Evolutionary conservation across 805 yeast species (phyloP).

Genomic region (Teunomyces kruisii): DNA sequence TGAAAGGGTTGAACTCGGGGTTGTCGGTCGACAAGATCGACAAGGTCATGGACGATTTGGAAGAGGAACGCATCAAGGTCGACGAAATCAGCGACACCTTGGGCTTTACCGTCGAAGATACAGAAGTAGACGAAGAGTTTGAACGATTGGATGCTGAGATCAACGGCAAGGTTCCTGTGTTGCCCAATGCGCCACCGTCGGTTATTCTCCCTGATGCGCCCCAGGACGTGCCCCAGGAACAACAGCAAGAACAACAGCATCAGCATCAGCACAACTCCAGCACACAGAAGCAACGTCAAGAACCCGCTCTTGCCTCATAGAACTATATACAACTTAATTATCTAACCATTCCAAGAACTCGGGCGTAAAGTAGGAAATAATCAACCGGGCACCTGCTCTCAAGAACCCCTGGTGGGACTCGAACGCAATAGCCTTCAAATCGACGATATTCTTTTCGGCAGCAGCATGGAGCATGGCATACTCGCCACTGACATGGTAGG

Average conservation of each 20-base stretch:
- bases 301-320: slow-evolving; percentile 1
- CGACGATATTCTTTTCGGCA: slow-evolving; percentile 91
- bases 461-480: slow-evolving; percentile 98
- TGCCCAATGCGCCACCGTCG: slow-evolving; percentile 6
- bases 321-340: slow-evolving; percentile 3
- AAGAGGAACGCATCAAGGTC: slow-evolving; percentile 78
- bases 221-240: slow-evolving; percentile 21
- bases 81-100: slow-evolving; percentile 64
- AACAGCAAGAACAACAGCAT: slow-evolving; percentile 2
- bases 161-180: slow-evolving; percentile 15
- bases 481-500: slow-evolving; percentile 97
- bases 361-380: slow-evolving; percentile 92
- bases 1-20: slow-evolving; percentile 74
- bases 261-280: background rate
- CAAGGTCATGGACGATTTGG: slow-evolving; percentile 75
- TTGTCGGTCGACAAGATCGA: slow-evolving; percentile 80
- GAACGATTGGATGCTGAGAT: slow-evolving; percentile 49
- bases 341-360: slow-evolving; percentile 92
- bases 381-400: slow-evolving; percentile 92
- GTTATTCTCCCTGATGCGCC: slow-evolving; percentile 18
- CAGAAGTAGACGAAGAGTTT: slow-evolving; percentile 67
- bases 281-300: slow-evolving; percentile 7
- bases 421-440: slow-evolving; percentile 75
- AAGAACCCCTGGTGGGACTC: slow-evolving; percentile 90
- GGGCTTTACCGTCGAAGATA: slow-evolving; percentile 47